Percentiles rank a stretch among this genome's conserved stretches.
Evolutionary conservation across 257 asterid species (phyloP).

Genomic region (Petunia secreta): DNA sequence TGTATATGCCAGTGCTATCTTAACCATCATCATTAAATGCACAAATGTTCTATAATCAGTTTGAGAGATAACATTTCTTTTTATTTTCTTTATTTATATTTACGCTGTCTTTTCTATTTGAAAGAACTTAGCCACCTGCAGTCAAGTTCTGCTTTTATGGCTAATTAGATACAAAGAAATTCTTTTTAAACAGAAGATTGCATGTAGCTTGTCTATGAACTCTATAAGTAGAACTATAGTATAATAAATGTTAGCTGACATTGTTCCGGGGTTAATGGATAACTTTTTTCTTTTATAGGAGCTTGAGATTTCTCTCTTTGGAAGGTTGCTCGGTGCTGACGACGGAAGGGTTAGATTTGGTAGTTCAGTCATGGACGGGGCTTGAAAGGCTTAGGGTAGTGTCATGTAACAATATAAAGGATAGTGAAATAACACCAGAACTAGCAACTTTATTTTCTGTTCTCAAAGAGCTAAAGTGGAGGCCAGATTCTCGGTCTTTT

Average conservation of each 20-base stretch:
- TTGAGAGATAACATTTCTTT: neutral
- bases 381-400: slow-evolving; percentile 77
- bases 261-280: neutral
- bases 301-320: slow-evolving; percentile 64
- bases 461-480: slow-evolving; percentile 89
- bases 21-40: slow-evolving; percentile 9
- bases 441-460: slow-evolving; percentile 71
- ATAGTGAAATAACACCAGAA: slow-evolving; percentile 82
- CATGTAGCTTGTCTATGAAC: slow-evolving; percentile 16
- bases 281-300: slow-evolving; percentile 50
- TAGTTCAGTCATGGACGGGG: slow-evolving; percentile 79
- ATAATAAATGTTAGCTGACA: neutral
- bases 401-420: slow-evolving; percentile 82
- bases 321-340: slow-evolving; percentile 93
- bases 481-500: slow-evolving; percentile 78
- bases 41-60: slow-evolving; percentile 9
- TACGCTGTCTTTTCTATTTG: neutral
- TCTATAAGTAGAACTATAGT: neutral
- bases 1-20: neutral
- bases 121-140: neutral
- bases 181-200: neutral
- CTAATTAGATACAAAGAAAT: neutral
- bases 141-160: neutral
- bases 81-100: neutral
- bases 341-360: slow-evolving; percentile 74